A percentile compares a stretch with the other conserved stretches of the same genome.
Conservation (phyloP, 2,329 filamentous ascomycete species). For the Dryadomyces quercivorus region DNA sequence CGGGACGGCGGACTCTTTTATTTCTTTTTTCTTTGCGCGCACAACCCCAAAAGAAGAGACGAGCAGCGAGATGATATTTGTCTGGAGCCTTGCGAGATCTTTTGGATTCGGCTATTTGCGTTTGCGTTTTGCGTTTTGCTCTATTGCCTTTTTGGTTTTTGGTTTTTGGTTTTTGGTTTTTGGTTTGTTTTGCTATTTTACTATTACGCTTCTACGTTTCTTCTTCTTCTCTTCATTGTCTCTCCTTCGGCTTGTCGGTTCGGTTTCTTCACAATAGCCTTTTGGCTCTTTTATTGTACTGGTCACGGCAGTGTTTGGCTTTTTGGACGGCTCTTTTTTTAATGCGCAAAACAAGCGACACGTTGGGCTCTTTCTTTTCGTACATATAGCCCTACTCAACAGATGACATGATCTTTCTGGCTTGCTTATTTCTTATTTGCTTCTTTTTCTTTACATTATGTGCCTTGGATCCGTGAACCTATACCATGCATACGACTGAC, state of each 20-base stretch:
- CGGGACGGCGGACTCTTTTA: not conserved
- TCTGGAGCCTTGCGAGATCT: not conserved
- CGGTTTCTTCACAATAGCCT: too few relatives aligned
- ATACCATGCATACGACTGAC: too few relatives aligned
- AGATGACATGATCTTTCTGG: not conserved
- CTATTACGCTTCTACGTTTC: not conserved
- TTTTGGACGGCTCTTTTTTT: not conserved
- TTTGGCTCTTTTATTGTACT: too few relatives aligned
- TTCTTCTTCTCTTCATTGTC: not conserved
- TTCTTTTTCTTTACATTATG: not conserved
- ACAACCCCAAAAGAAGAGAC: not conserved
- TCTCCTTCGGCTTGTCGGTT: not conserved
- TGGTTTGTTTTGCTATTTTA: too few relatives aligned
- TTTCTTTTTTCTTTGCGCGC: not conserved
- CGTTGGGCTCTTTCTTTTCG: too few relatives aligned
- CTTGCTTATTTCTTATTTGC: not conserved
- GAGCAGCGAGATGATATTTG: too few relatives aligned
- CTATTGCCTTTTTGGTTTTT: not conserved
- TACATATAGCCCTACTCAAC: too few relatives aligned
- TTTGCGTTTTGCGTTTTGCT: not conserved
- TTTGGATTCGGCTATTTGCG: not conserved
- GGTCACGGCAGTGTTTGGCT: not conserved
- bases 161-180: not conserved
- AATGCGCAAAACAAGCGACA: too few relatives aligned
- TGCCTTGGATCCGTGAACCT: not conserved